Base-by-base conservation (phyloP, 139 green algal species). In the Chlorella vulgaris region DNA sequence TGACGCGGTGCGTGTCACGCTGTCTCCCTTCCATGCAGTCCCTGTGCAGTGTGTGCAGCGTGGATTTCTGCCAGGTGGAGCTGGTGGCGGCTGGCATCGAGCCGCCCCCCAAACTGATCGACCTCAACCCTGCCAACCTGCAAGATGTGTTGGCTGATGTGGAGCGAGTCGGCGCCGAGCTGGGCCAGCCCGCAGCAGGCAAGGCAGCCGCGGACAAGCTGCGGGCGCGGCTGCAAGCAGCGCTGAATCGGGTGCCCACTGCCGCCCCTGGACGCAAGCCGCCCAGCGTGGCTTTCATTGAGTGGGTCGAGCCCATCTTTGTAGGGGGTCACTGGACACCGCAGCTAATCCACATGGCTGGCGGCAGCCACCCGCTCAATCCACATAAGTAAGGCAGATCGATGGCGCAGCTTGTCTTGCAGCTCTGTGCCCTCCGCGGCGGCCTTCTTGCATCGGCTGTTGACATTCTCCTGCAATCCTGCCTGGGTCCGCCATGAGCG, bases 291-390 rank as follows among this genome's bases (percentile, higher is more conserved):
- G 89, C 88, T 1, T 94, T 96, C 51, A 29, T 94, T 40, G 94
- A 98, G 80, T 98, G 94, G 94, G 88, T 88, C 3, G 90, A 91
- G 19, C 94, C 94, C 0, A 83, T 98, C 13, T 97, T 96, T 77
- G 55, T 82, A 31, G 94, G 94, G 2, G 94, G 94, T 0, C 93
- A 97, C 81, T 97, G 93, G 93, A 97, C 93, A 31, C 93, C 93
- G 3, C 86, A 94, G 87, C 85, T 97, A n/a, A 93, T 97, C 15
- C 58, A 89, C 6, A 91, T 97, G 91, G 93, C 92, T 7, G 93
- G 93, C 18, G 91, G 83, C 24, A 29, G 38, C 26, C 92, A 96
- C 81, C 88, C 93, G 18, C 60, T 97, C 18, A 97, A 97, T 81
- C 90, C 85, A 29, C 70, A 81, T 22, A 84, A 53, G 84, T 89